phyloP scores from a whole-genome alignment of 192 early-diverging fungal genomes.

The Coemansia sp. region DNA sequence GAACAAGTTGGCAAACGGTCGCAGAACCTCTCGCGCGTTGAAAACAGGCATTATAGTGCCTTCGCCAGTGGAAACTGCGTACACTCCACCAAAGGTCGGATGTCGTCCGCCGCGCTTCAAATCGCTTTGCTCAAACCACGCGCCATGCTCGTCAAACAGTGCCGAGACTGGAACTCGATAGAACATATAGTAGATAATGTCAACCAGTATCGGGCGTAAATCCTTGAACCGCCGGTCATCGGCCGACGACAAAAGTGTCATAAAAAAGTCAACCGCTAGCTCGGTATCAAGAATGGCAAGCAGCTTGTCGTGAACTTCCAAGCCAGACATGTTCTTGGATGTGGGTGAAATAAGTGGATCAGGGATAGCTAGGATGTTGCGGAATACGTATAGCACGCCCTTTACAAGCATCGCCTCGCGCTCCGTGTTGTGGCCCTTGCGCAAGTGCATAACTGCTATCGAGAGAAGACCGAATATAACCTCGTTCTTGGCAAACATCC shows the following conservation, averaged over 20 bases:
- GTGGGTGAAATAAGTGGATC: slow-evolving; percentile 63
- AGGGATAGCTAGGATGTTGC: slow-evolving; percentile 79
- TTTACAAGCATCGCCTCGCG: slow-evolving; percentile 47
- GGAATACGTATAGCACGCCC: slow-evolving; percentile 68
- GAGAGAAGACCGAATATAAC: slow-evolving; percentile 33
- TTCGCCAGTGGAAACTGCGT: slow-evolving; percentile 53
- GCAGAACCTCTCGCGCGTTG: slow-evolving; percentile 34
- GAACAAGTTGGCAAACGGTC: slow-evolving; percentile 49
- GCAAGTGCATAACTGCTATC: slow-evolving; percentile 31
- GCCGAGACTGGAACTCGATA: slow-evolving; percentile 44
- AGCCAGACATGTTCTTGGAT: slow-evolving; percentile 57
- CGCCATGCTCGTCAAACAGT: slow-evolving; percentile 29
- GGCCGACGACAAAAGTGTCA: slow-evolving; percentile 68
- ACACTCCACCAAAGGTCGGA: slow-evolving; percentile 70
- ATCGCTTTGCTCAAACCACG: slow-evolving; percentile 24
- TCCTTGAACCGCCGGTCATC: slow-evolving; percentile 57
- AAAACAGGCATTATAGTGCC: slow-evolving; percentile 52
- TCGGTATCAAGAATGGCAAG: slow-evolving; percentile 59
- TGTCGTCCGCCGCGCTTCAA: slow-evolving; percentile 52
- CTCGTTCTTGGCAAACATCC: slow-evolving; percentile 56
- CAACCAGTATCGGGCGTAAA: slow-evolving; percentile 39
- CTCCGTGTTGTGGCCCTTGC: slow-evolving; percentile 20
- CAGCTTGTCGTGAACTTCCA: slow-evolving; percentile 69
- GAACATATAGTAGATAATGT: slow-evolving; percentile 51
- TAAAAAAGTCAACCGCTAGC: slow-evolving; percentile 66